These are phyloP conservation scores for Phytopythium boreale DNA, from an alignment of 352 stramenopile genomes.

Conservation along the genomic window DNA sequence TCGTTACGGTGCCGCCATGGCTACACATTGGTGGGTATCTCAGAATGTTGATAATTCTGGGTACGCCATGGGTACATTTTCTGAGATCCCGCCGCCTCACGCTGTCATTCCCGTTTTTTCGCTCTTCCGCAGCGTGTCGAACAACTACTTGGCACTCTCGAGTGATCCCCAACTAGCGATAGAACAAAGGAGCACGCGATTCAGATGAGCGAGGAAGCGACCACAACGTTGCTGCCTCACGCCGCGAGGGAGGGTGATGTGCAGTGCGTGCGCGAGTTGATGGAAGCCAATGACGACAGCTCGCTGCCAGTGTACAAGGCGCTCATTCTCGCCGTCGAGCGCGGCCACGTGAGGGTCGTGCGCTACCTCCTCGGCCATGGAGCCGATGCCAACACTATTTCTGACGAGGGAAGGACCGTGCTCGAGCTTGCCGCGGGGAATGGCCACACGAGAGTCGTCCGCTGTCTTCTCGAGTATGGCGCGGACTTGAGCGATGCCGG, in stretches of 20 bases:
- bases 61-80: not conserved
- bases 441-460: not conserved
- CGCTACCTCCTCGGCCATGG: not conserved
- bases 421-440: not conserved
- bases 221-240: not conserved
- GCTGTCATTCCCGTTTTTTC: not conserved
- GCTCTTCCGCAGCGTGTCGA: not conserved
- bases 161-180: not conserved
- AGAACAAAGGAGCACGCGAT: not conserved
- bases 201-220: not conserved
- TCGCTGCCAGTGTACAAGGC: not conserved
- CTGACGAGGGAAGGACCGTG: not conserved
- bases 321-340: not conserved
- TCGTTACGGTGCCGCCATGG: too few species aligned
- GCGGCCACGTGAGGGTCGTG: not conserved
- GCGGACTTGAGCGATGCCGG: not conserved
- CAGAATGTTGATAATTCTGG: not conserved
- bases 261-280: not conserved
- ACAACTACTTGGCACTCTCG: too few species aligned
- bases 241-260: not conserved
- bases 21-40: too few species aligned
- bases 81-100: too few species aligned
- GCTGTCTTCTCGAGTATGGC: not conserved
- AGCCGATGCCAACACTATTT: not conserved
- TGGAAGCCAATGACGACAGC: not conserved